Evolutionary conservation across 2,329 filamentous ascomycete genomes (phyloP).

Genomic region (Trichoderma sp.): DNA sequence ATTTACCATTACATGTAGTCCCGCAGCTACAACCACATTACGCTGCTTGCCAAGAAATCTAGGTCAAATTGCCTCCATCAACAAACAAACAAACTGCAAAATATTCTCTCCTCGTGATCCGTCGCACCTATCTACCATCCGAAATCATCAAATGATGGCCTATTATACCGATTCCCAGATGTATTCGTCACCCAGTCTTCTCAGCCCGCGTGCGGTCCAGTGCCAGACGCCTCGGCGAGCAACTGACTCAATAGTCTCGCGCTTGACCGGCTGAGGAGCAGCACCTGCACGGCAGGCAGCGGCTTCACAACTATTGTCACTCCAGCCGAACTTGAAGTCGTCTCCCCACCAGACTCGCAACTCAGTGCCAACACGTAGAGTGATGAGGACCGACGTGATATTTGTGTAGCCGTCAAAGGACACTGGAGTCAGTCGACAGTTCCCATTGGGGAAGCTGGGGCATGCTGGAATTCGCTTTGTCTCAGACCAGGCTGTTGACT

Average conservation of each 20-base stretch:
- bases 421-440: constrained; percentile 43
- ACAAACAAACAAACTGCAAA: constrained; percentile 37
- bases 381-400: constrained; percentile 46
- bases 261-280: constrained; percentile 38
- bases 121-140: constrained; percentile 33
- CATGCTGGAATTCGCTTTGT: constrained; percentile 47
- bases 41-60: constrained; percentile 43
- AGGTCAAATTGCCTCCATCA: constrained; percentile 40
- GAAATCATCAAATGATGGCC: constrained; percentile 31
- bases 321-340: constrained; percentile 48
- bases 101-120: constrained; percentile 38
- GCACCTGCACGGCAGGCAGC: constrained; percentile 41
- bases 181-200: constrained; percentile 41
- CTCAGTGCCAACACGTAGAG: constrained; percentile 44
- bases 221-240: constrained; percentile 42
- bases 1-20: constrained; percentile 39
- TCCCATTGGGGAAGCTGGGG: constrained; percentile 39
- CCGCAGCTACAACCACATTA: constrained; percentile 39
- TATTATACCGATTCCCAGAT: constrained; percentile 40
- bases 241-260: constrained; percentile 40
- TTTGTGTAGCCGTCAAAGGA: constrained; percentile 45
- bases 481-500: constrained; percentile 47
- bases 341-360: constrained; percentile 49
- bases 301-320: constrained; percentile 47
- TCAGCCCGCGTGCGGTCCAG: constrained; percentile 41